Percentiles rank a stretch among this genome's conserved stretches.
These are phyloP conservation scores for Mycosphaerella sp. DNA, from an alignment of 2,329 filamentous ascomycete species.

Conservation along the genomic window DNA sequence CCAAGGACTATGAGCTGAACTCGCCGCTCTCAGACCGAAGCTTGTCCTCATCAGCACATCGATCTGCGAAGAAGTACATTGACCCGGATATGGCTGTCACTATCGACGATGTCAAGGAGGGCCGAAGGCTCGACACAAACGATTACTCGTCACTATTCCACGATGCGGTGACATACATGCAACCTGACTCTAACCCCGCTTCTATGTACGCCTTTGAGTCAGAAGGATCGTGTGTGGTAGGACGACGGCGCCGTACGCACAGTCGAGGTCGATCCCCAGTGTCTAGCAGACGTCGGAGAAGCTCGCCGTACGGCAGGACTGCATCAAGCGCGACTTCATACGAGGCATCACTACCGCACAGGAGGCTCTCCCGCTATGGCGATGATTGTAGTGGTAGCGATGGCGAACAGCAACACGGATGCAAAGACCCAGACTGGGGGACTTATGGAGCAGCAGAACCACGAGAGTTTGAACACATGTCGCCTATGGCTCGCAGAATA, in stretches of 20 bases:
- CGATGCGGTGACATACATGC: constrained; percentile 29
- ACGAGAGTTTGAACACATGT: not conserved
- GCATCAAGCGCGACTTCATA: constrained; percentile 28
- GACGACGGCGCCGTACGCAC: constrained; percentile 21
- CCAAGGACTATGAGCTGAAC: constrained; percentile 13
- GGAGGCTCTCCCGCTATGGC: not conserved
- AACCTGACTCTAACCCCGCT: constrained; percentile 36
- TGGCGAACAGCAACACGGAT: constrained; percentile 5
- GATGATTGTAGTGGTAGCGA: constrained; percentile 3
- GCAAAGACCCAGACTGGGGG: constrained; percentile 1
- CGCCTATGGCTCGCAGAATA: not conserved
- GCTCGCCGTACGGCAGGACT: constrained; percentile 32
- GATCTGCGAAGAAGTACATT: constrained; percentile 44
- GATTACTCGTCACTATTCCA: constrained; percentile 3
- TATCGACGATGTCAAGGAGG: constrained; percentile 38
- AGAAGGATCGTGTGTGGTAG: constrained; percentile 41
- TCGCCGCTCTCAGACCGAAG: constrained; percentile 34
- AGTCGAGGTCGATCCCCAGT: constrained; percentile 32
- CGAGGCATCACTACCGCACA: constrained; percentile 9
- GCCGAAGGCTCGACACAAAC: constrained; percentile 10
- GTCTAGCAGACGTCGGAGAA: constrained; percentile 30
- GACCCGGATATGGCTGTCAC: constrained; percentile 41
- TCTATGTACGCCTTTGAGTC: constrained; percentile 41
- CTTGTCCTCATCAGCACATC: constrained; percentile 34
- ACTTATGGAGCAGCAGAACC: not conserved